A percentile compares a stretch with the other conserved stretches of the same genome.
phyloP scores from a whole-genome alignment of 2,329 filamentous ascomycete genomes.

The Colletotrichum phormii region DNA sequence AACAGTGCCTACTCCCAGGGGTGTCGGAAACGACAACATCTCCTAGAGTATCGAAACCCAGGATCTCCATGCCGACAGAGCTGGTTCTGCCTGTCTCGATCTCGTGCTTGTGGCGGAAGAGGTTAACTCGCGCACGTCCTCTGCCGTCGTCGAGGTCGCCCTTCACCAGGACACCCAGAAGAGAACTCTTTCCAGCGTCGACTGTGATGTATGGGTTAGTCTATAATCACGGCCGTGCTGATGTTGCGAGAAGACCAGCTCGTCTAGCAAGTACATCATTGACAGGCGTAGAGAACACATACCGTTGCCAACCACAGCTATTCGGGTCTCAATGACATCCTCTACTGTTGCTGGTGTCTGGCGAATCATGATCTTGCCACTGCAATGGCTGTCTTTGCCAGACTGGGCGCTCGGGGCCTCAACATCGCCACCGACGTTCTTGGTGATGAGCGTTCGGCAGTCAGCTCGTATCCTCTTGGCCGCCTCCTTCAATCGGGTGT shows the following conservation, averaged over 20 bases:
- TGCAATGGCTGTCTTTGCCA: slow-evolving; percentile 78
- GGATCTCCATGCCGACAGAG: slow-evolving; percentile 98
- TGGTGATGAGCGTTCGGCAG: slow-evolving; percentile 87
- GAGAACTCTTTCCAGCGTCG: slow-evolving; percentile 95
- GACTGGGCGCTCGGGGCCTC: slow-evolving; percentile 74
- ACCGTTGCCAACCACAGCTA: slow-evolving; percentile 97
- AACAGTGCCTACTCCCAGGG: slow-evolving; percentile 75
- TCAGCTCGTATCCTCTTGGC: slow-evolving; percentile 76
- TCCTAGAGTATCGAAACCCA: slow-evolving; percentile 92
- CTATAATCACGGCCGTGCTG: background rate
- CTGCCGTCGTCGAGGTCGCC: slow-evolving; percentile 94
- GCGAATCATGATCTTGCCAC: slow-evolving; percentile 88
- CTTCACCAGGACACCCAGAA: slow-evolving; percentile 95
- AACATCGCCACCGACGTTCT: slow-evolving; percentile 83
- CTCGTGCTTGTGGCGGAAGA: slow-evolving; percentile 98
- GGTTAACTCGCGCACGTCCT: slow-evolving; percentile 91
- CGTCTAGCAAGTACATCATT: background rate
- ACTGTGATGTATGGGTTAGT: slow-evolving; percentile 61
- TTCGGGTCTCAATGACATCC: slow-evolving; percentile 92
- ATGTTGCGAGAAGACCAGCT: background rate
- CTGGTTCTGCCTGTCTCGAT: slow-evolving; percentile 95
- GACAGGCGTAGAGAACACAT: slow-evolving; percentile 39
- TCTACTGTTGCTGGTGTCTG: slow-evolving; percentile 80
- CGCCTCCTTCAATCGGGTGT: slow-evolving; percentile 73
- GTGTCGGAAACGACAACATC: slow-evolving; percentile 84